Evolutionary conservation across 140 eudicot species (phyloP).

Genomic region (Senecio squalidus): DNA sequence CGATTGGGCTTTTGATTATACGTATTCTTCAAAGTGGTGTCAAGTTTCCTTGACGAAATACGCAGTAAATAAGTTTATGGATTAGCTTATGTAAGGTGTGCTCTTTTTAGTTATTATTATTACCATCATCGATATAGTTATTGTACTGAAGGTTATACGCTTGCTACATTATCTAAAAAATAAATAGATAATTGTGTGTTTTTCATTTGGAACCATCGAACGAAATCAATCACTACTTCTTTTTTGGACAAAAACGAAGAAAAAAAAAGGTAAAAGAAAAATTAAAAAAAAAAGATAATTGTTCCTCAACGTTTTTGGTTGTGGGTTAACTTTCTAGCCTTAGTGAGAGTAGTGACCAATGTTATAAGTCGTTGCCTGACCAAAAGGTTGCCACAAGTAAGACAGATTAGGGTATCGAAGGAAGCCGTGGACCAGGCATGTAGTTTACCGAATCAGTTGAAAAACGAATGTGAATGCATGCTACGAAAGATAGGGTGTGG

Average conservation of each 20-base stretch:
- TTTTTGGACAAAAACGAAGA: no score
- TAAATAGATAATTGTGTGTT: no score
- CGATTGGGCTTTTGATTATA: conserved; percentile 34
- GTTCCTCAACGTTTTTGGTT: not conserved
- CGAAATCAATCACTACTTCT: no score
- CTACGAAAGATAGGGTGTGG: no score
- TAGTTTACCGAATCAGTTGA: no score
- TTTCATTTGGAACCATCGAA: no score
- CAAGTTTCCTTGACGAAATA: not conserved
- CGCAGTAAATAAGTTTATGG: not conserved
- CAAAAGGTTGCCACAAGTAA: conserved; percentile 2
- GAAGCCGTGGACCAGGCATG: not conserved
- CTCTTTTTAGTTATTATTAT: not conserved
- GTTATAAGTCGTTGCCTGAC: not conserved
- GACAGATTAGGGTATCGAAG: not conserved
- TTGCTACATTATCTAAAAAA: no score
- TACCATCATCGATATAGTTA: conserved; percentile 1
- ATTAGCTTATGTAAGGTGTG: conserved; percentile 9
- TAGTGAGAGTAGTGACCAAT: not conserved
- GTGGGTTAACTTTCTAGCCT: not conserved
- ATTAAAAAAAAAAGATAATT: no score
- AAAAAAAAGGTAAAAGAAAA: no score
- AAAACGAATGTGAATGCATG: no score
- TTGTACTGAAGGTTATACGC: not conserved
- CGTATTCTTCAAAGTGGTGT: conserved; percentile 27